A percentile compares a stretch with the other conserved stretches of the same genome.
Conservation (phyloP, 2,329 filamentous ascomycete genomes). For the Venturia aucupariae region DNA sequence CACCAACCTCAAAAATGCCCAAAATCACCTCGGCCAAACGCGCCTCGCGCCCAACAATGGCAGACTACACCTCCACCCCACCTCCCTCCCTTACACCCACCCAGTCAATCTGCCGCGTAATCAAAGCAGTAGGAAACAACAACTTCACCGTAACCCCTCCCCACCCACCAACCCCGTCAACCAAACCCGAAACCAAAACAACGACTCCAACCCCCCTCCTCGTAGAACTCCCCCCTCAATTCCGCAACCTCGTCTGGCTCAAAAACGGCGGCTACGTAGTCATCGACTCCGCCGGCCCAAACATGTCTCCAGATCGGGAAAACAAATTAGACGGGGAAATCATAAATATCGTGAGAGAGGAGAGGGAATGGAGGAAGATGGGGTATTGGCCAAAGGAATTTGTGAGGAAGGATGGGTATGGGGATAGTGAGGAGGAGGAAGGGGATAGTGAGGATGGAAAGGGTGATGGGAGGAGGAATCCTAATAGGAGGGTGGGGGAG, state of each 20-base stretch:
- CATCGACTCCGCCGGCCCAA: conserved; percentile 49
- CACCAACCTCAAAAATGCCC: not conserved
- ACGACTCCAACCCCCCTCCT: no score
- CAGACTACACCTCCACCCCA: conserved; percentile 58
- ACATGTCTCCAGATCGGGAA: conserved; percentile 47
- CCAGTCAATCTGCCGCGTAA: conserved; percentile 63
- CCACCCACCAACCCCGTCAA: conserved; percentile 32
- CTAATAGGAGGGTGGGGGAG: conserved; percentile 14
- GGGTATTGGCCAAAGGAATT: conserved; percentile 55
- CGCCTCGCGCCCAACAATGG: conserved; percentile 22
- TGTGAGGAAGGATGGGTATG: conserved; percentile 9
- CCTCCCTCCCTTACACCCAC: conserved; percentile 43
- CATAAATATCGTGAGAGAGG: conserved; percentile 82
- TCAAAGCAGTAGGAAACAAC: conserved; percentile 81
- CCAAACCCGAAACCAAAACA: no score
- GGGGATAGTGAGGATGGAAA: conserved; percentile 12
- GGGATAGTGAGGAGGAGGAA: conserved; percentile 11
- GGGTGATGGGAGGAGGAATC: not conserved
- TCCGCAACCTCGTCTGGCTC: conserved; percentile 90
- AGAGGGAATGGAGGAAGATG: conserved; percentile 85
- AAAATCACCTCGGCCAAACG: not conserved
- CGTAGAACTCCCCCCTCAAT: conserved; percentile 73
- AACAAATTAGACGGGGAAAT: conserved; percentile 84
- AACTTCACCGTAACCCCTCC: conserved; percentile 63
- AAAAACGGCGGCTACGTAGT: conserved; percentile 82